These are phyloP conservation scores for Botryotinia globosa DNA, from an alignment of 2,329 filamentous ascomycete genomes.

Conservation along the genomic window DNA sequence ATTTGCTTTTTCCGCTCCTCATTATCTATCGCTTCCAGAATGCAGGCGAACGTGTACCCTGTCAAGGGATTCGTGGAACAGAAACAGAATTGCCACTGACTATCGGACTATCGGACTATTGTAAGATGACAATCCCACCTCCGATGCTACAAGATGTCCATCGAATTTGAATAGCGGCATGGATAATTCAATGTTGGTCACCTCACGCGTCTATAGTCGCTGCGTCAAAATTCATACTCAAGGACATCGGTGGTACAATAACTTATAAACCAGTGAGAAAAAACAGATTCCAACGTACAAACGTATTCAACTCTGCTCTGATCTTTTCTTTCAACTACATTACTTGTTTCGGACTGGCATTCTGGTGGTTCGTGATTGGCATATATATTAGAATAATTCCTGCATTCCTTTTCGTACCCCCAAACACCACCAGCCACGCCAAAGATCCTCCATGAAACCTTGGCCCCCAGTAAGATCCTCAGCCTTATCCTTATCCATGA, in stretches of 20 bases:
- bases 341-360: neutral
- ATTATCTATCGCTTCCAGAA: constrained; percentile 12
- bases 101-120: neutral
- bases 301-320: neutral
- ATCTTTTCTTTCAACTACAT: neutral
- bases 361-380: neutral
- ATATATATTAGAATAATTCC: too few species aligned
- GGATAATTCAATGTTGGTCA: neutral
- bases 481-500: constrained; percentile 12
- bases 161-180: neutral
- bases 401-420: constrained; percentile 1
- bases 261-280: neutral
- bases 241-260: neutral
- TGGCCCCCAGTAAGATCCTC: neutral
- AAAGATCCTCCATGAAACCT: neutral
- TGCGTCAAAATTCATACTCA: neutral
- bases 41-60: constrained; percentile 3
- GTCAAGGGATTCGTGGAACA: constrained; percentile 7
- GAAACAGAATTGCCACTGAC: neutral
- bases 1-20: neutral
- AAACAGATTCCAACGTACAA: neutral
- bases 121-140: neutral
- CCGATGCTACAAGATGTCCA: neutral
- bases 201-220: neutral
- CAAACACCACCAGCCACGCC: neutral